Conservation (phyloP, 805 yeast species). For the Lipomyces mesembrius region DNA sequence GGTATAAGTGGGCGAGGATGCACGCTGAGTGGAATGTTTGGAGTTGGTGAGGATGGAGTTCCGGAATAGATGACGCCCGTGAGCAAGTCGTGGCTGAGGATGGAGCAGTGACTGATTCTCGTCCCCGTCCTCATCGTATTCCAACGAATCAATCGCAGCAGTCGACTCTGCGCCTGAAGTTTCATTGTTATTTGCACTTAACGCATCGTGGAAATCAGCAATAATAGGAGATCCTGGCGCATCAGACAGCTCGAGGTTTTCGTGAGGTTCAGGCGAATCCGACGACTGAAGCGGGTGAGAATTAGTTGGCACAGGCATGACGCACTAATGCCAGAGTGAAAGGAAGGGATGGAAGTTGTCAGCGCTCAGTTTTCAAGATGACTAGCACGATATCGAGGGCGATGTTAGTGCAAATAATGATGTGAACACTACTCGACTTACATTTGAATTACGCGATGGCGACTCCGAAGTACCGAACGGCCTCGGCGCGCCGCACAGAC, state of each 20-base stretch:
- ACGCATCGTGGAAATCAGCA: constrained; percentile 23
- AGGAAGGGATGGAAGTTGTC: neutral
- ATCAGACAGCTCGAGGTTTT: constrained; percentile 12
- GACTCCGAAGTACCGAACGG: too few species aligned
- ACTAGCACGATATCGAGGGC: neutral
- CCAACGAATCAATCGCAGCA: constrained; percentile 28
- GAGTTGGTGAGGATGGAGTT: constrained; percentile 8
- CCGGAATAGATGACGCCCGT: constrained; percentile 24
- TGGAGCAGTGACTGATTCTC: constrained; percentile 27
- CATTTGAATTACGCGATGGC: too few species aligned
- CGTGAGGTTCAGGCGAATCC: constrained; percentile 4
- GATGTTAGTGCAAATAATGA: neutral
- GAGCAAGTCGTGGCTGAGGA: constrained; percentile 24
- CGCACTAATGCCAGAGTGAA: neutral
- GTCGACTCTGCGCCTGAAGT: constrained; percentile 8
- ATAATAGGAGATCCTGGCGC: constrained; percentile 34
- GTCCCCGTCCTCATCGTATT: constrained; percentile 33
- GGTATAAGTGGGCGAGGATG: neutral
- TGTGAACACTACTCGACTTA: too few species aligned
- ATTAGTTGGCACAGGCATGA: constrained; percentile 10
- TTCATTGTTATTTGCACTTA: constrained; percentile 2
- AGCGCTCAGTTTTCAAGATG: neutral
- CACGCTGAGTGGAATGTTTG: neutral
- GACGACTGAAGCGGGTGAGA: constrained; percentile 28
- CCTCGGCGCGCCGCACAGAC: too few species aligned